A percentile compares a stretch with the other conserved stretches of the same genome.
These are phyloP conservation scores for Aspergillus intermedius DNA, from an alignment of 2,329 filamentous ascomycete genomes.

Conservation along the genomic window DNA sequence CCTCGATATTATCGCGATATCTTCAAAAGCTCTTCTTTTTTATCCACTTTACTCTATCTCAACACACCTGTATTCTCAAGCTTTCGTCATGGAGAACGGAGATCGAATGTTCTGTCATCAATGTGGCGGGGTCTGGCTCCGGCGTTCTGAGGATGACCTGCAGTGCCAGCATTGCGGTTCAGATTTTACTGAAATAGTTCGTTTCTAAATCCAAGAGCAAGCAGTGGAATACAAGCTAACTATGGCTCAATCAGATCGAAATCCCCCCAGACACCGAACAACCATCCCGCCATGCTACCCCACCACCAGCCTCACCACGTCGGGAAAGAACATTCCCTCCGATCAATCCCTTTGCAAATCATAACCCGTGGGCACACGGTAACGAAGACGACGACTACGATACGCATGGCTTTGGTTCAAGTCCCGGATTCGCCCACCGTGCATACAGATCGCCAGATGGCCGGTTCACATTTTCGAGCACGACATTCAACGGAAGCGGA, in stretches of 20 bases:
- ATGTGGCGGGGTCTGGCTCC: constrained; percentile 75
- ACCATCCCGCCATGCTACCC: constrained; percentile 13
- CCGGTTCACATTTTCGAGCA: constrained; percentile 35
- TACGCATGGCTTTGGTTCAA: constrained; percentile 10
- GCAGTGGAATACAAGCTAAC: constrained; percentile 2
- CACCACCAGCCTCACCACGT: constrained; percentile 20
- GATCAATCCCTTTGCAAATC: constrained; percentile 33
- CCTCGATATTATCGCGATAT: not conserved
- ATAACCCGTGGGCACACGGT: constrained; percentile 43
- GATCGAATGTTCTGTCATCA: constrained; percentile 82
- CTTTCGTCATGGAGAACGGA: constrained; percentile 27
- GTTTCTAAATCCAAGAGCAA: constrained; percentile 25
- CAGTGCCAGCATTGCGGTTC: constrained; percentile 70
- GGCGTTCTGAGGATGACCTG: constrained; percentile 57
- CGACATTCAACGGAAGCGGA: constrained; percentile 15
- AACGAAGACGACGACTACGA: constrained; percentile 40
- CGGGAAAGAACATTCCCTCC: constrained; percentile 12
- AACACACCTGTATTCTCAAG: not conserved
- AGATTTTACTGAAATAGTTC: constrained; percentile 80
- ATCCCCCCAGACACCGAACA: constrained; percentile 23
- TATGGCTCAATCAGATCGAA: constrained; percentile 20
- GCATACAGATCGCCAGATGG: constrained; percentile 43
- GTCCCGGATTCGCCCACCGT: constrained; percentile 24
- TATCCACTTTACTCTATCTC: not conserved
- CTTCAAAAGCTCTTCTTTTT: not conserved